Percentiles rank a stretch among this genome's conserved stretches.
These are phyloP conservation scores for Berkeleyomyces basicola DNA, from an alignment of 2,329 filamentous ascomycete genomes.

Conservation along the genomic window DNA sequence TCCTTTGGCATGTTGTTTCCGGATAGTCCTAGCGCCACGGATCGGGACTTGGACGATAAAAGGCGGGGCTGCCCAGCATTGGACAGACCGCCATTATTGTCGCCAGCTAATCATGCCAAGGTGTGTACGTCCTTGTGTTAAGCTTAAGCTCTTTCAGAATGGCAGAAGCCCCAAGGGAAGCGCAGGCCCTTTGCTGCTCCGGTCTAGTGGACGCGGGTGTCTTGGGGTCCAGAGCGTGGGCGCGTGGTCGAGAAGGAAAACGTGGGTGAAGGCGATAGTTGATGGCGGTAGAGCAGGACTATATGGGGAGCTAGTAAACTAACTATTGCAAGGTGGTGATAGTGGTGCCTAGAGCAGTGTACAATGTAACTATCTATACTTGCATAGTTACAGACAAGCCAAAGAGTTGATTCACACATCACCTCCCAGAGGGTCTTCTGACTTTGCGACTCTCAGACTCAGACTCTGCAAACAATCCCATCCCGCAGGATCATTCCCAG, in stretches of 20 bases:
- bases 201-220: background rate
- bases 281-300: background rate
- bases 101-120: too few relatives aligned
- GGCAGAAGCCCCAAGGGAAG: background rate
- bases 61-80: background rate
- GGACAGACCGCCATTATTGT: background rate
- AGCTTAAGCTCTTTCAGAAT: background rate
- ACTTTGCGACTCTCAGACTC: too few relatives aligned
- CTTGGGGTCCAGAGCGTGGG: background rate
- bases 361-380: background rate
- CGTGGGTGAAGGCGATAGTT: background rate
- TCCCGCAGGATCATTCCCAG: too few relatives aligned
- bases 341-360: background rate
- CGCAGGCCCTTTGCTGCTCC: background rate
- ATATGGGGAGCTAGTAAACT: background rate
- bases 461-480: too few relatives aligned
- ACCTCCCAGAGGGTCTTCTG: too few relatives aligned
- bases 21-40: background rate
- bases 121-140: background rate
- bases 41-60: background rate
- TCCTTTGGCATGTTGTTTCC: background rate
- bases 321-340: background rate
- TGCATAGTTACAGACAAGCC: background rate
- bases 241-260: background rate
- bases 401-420: too few relatives aligned